phyloP scores from a whole-genome alignment of 768 basidiomycete genomes.

The Phanerodontia chrysosporium region DNA sequence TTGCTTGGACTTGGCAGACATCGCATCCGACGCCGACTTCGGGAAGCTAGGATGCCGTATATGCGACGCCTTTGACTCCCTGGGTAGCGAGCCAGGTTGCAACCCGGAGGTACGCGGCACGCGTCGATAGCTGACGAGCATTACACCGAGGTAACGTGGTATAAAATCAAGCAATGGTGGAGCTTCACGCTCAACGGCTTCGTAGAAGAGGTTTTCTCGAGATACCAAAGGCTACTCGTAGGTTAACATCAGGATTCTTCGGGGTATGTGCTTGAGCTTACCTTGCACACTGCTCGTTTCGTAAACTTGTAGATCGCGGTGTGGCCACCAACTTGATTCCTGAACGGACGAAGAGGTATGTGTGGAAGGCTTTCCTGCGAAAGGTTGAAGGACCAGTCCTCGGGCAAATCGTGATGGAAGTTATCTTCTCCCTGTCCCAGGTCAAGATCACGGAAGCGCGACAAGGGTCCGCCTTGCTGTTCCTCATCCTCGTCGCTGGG shows the following conservation, averaged over 20 bases:
- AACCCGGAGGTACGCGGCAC: conserved; percentile 36
- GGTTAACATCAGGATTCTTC: conserved; percentile 3
- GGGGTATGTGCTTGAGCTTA: conserved; percentile 35
- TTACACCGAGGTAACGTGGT: conserved; percentile 97
- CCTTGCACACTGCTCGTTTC: conserved; percentile 97
- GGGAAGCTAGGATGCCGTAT: conserved; percentile 23
- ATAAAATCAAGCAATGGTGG: conserved; percentile 92
- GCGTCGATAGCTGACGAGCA: conserved; percentile 94
- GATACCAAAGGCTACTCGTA: conserved; percentile 84
- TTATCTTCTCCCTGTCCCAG: conserved; percentile 15
- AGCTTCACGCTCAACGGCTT: conserved; percentile 90
- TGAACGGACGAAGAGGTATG: conserved; percentile 91
- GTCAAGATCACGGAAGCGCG: conserved; percentile 18
- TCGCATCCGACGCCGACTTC: conserved; percentile 25
- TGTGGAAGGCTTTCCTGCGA: conserved; percentile 69
- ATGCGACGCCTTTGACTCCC: conserved; percentile 9
- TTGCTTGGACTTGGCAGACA: background rate
- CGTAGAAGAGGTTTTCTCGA: conserved; percentile 96
- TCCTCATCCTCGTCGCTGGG: conserved; percentile 32
- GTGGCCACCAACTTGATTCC: conserved; percentile 97
- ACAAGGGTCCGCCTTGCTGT: conserved; percentile 19
- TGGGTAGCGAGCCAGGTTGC: conserved; percentile 14
- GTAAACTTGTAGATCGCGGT: conserved; percentile 98
- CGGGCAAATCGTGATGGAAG: conserved; percentile 31
- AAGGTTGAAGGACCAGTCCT: conserved; percentile 35